Percentiles rank a stretch among this genome's conserved stretches.
Conservation (phyloP, 306 rosid species). For the Trifolium dubium region DNA sequence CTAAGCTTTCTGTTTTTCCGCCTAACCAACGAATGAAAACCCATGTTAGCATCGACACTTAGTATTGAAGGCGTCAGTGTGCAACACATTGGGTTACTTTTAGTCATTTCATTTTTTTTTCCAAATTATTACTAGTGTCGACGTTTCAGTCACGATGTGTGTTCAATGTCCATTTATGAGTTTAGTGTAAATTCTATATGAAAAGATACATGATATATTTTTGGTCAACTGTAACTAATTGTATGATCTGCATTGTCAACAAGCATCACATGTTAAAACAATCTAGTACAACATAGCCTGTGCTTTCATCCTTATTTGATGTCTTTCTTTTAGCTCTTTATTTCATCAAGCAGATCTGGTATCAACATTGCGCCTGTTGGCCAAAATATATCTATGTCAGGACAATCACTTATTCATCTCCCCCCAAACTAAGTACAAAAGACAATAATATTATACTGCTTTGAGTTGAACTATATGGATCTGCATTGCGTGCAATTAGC, state of each 20-base stretch:
- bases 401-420: neutral
- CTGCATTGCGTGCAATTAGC: neutral
- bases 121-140: too few species aligned
- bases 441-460: neutral
- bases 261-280: conserved; percentile 35
- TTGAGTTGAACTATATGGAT: neutral
- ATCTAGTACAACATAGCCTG: conserved; percentile 43
- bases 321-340: conserved; percentile 13
- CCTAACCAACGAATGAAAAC: neutral
- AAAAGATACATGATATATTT: neutral
- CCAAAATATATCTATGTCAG: conserved; percentile 12
- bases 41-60: neutral
- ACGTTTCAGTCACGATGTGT: too few species aligned
- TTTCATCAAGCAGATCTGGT: neutral
- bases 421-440: neutral
- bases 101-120: too few species aligned
- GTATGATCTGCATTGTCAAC: conserved; percentile 26
- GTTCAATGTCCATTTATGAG: too few species aligned
- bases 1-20: neutral
- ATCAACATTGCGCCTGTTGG: neutral
- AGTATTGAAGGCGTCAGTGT: too few species aligned
- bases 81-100: too few species aligned
- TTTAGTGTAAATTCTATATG: too few species aligned
- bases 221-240: neutral
- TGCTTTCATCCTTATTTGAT: conserved; percentile 38